A percentile compares a stretch with the other conserved stretches of the same genome.
Conservation (phyloP, 2,329 filamentous ascomycete species). For the Ophioceras dolichostomum region DNA sequence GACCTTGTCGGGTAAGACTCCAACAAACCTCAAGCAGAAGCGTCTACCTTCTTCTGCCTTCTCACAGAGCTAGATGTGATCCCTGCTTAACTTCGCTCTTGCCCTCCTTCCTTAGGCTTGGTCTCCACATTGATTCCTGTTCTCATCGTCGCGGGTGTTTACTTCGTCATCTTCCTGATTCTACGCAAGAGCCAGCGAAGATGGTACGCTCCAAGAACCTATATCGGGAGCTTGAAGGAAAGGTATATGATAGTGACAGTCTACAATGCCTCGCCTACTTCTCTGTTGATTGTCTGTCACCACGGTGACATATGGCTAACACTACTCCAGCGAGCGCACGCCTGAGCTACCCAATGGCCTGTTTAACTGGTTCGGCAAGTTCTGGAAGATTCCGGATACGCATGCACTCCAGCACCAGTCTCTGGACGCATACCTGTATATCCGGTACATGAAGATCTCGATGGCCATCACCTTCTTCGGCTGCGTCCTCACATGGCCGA, state of each 20-base stretch:
- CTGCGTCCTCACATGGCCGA: constrained; percentile 72
- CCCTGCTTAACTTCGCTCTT: not conserved
- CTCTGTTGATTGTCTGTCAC: not conserved
- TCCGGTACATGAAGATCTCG: constrained; percentile 74
- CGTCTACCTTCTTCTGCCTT: no score
- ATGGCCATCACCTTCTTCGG: constrained; percentile 72
- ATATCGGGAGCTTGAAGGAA: constrained; percentile 31
- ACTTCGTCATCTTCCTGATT: constrained; percentile 30
- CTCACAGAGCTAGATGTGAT: not conserved
- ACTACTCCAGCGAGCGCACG: constrained; percentile 42
- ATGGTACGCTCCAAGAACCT: constrained; percentile 37
- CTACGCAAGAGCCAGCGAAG: constrained; percentile 30
- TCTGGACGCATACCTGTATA: constrained; percentile 80
- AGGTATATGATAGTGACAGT: constrained; percentile 23
- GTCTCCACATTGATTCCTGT: constrained; percentile 29
- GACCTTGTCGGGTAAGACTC: no score
- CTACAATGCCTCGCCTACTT: not conserved
- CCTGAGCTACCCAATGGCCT: constrained; percentile 46
- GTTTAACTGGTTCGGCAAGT: constrained; percentile 55
- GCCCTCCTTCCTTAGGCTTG: constrained; percentile 15
- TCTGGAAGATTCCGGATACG: constrained; percentile 59
- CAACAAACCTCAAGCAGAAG: no score
- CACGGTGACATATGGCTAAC: no score
- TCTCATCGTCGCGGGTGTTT: constrained; percentile 22
- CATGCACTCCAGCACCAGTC: constrained; percentile 84